Conservation (phyloP, 768 basidiomycete species). For the Xanthoconium purpureum region DNA sequence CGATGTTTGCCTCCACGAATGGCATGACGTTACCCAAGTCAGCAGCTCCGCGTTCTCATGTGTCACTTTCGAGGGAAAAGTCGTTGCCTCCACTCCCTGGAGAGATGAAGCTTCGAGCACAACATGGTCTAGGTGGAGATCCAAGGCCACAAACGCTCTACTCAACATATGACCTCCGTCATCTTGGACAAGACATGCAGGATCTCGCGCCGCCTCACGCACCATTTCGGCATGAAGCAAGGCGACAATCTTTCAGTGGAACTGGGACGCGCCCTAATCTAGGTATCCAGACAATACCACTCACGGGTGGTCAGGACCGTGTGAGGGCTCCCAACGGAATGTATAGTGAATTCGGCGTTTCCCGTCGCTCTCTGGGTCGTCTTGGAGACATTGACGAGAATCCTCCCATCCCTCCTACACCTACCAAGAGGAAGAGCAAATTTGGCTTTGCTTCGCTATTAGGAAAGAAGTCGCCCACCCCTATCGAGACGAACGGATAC, state of each 20-base stretch:
- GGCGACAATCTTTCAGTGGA: slow-evolving; percentile 79
- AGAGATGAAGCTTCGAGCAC: slow-evolving; percentile 43
- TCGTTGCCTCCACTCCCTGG: slow-evolving; percentile 74
- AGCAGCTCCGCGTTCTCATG: slow-evolving; percentile 10
- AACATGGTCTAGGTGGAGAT: slow-evolving; percentile 37
- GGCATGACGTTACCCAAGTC: slow-evolving; percentile 30
- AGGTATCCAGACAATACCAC: slow-evolving; percentile 49
- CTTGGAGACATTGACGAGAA: slow-evolving; percentile 32
- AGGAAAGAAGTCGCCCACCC: slow-evolving; percentile 47
- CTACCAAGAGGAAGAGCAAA: slow-evolving; percentile 66
- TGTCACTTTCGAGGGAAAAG: slow-evolving; percentile 55
- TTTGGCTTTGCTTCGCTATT: slow-evolving; percentile 68
- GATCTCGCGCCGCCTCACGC: slow-evolving; percentile 62
- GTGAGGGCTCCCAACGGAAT: slow-evolving; percentile 33
- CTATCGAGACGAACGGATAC: slow-evolving; percentile 33
- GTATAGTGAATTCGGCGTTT: slow-evolving; percentile 75
- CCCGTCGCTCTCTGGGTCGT: slow-evolving; percentile 54
- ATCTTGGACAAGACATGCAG: slow-evolving; percentile 39
- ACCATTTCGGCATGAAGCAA: slow-evolving; percentile 57
- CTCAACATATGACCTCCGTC: slow-evolving; percentile 55
- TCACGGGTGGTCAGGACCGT: slow-evolving; percentile 35
- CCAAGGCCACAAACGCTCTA: slow-evolving; percentile 64
- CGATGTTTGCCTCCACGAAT: slow-evolving; percentile 33
- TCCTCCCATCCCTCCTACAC: slow-evolving; percentile 29
- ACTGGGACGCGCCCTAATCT: slow-evolving; percentile 55